Evolutionary conservation across 2,329 filamentous ascomycete species (phyloP).

Genomic region (Cordyceps tenuipes): DNA sequence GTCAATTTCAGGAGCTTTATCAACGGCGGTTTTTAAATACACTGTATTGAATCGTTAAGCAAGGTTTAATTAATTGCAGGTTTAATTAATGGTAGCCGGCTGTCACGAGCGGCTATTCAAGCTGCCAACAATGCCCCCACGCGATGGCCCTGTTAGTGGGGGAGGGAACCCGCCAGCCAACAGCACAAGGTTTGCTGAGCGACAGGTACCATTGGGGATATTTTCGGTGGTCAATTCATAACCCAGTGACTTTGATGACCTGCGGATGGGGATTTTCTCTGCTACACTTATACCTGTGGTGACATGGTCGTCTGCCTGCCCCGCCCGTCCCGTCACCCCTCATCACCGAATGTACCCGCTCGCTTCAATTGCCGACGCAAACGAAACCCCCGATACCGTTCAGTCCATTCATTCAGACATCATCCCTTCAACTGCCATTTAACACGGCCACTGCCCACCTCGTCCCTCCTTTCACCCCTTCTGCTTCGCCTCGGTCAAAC

Average conservation of each 20-base stretch:
- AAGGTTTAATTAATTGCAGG: too few species aligned
- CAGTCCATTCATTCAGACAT: neutral
- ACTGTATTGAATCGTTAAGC: too few species aligned
- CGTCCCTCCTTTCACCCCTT: neutral
- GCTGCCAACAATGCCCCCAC: neutral
- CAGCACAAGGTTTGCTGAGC: too few species aligned
- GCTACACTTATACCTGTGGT: too few species aligned
- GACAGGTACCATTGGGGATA: too few species aligned
- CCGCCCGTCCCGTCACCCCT: neutral
- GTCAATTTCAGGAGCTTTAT: too few species aligned
- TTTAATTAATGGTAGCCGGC: too few species aligned
- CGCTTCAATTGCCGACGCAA: conserved; percentile 7
- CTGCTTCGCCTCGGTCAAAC: neutral
- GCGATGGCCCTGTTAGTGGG: neutral
- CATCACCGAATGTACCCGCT: neutral
- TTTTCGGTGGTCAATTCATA: too few species aligned
- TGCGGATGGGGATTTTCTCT: neutral
- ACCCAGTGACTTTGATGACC: neutral
- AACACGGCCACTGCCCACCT: neutral
- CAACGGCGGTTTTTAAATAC: too few species aligned
- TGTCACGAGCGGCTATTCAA: neutral
- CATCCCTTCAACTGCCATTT: neutral
- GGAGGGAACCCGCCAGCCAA: neutral
- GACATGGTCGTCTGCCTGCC: conserved; percentile 5
- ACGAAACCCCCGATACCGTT: neutral